A percentile compares a stretch with the other conserved stretches of the same genome.
phyloP scores from a whole-genome alignment of 2,329 filamentous ascomycete genomes.

The Tolypocladium ophioglossoides region DNA sequence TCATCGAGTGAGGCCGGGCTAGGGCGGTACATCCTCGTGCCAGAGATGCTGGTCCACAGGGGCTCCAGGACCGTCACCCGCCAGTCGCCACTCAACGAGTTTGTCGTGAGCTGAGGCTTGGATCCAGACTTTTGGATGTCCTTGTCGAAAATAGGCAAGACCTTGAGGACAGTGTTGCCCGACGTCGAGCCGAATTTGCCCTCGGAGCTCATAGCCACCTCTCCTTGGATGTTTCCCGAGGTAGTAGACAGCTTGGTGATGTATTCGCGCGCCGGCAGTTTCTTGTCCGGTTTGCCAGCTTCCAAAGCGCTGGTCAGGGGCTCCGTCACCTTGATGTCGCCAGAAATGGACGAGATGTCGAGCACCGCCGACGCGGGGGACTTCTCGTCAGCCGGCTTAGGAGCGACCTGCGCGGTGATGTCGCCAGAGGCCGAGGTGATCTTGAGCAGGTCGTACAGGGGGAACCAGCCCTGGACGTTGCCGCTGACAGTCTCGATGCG shows the following conservation, averaged over 20 bases:
- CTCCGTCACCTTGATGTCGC: constrained; percentile 29
- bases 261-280: constrained; percentile 36
- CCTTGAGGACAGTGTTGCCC: constrained; percentile 26
- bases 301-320: constrained; percentile 19
- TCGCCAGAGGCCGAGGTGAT: constrained; percentile 34
- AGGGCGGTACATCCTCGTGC: background rate
- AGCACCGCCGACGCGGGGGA: constrained; percentile 28
- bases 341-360: constrained; percentile 31
- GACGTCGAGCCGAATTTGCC: constrained; percentile 27
- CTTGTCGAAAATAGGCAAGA: constrained; percentile 30
- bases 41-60: constrained; percentile 23
- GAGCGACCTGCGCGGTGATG: constrained; percentile 28
- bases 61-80: constrained; percentile 31
- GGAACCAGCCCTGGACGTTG: constrained; percentile 35
- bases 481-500: constrained; percentile 31
- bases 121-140: constrained; percentile 10
- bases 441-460: constrained; percentile 37
- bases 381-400: constrained; percentile 25
- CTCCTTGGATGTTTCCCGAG: constrained; percentile 31
- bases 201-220: constrained; percentile 27
- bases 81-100: constrained; percentile 32
- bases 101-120: constrained; percentile 25
- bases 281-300: constrained; percentile 7
- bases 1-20: background rate
- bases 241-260: constrained; percentile 30